A percentile compares a stretch with the other conserved stretches of the same genome.
Conservation (phyloP, 169 alveolate species). For the Cystoisospora suis region DNA sequence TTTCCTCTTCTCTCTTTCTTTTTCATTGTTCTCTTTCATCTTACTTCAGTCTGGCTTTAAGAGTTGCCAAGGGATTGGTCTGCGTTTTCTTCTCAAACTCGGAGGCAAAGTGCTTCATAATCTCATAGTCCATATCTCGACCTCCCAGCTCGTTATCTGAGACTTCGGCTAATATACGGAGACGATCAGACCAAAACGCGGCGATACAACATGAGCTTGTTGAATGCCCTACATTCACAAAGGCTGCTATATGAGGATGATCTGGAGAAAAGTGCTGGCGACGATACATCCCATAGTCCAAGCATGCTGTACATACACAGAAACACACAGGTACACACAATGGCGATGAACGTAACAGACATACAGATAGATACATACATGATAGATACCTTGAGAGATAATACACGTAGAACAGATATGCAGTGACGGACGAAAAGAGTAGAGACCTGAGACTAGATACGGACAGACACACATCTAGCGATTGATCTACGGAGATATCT, state of each 20-base stretch:
- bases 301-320: conserved; percentile 78
- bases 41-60: conserved; percentile 89
- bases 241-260: conserved; percentile 90
- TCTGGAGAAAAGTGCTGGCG: conserved; percentile 82
- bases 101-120: conserved; percentile 88
- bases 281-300: conserved; percentile 97
- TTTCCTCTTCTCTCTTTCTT: too few species aligned
- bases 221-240: conserved; percentile 68
- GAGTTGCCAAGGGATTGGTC: conserved; percentile 85
- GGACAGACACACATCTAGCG: too few species aligned
- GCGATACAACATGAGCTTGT: conserved; percentile 93
- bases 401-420: not conserved
- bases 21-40: not conserved
- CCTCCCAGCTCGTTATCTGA: conserved; percentile 95
- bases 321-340: not conserved
- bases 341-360: not conserved
- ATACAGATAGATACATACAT: not conserved
- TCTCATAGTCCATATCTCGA: conserved; percentile 91
- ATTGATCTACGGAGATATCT: not conserved
- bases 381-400: too few species aligned
- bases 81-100: conserved; percentile 89
- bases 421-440: not conserved
- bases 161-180: conserved; percentile 89
- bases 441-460: not conserved
- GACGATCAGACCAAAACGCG: conserved; percentile 79